These are phyloP conservation scores for Pseudocercospora fuligena DNA, from an alignment of 2,329 filamentous ascomycete genomes.

Conservation along the genomic window DNA sequence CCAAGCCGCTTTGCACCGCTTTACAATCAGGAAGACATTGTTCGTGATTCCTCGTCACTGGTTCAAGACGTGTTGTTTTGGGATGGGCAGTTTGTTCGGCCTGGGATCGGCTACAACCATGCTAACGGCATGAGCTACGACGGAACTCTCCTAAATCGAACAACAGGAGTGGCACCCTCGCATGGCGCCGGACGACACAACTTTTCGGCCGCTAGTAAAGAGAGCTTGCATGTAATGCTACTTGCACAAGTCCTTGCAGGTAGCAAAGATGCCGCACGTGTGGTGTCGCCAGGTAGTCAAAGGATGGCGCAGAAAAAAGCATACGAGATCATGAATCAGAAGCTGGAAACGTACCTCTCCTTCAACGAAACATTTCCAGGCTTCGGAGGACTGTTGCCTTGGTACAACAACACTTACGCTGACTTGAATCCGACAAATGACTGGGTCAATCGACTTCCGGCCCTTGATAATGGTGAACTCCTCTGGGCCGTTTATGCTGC, in stretches of 20 bases:
- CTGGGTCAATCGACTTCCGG: slow-evolving; percentile 49
- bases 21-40: slow-evolving; percentile 36
- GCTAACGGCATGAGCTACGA: slow-evolving; percentile 52
- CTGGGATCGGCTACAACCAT: slow-evolving; percentile 48
- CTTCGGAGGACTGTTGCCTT: slow-evolving; percentile 49
- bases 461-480: slow-evolving; percentile 51
- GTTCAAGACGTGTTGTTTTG: slow-evolving; percentile 48
- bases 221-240: slow-evolving; percentile 51
- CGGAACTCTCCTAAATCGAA: slow-evolving; percentile 47
- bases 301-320: neutral
- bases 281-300: slow-evolving; percentile 22
- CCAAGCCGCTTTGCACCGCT: slow-evolving; percentile 35
- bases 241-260: slow-evolving; percentile 50
- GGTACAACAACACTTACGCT: slow-evolving; percentile 43
- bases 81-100: slow-evolving; percentile 53
- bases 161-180: slow-evolving; percentile 42
- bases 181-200: slow-evolving; percentile 39
- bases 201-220: slow-evolving; percentile 49
- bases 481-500: slow-evolving; percentile 51
- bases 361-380: slow-evolving; percentile 51
- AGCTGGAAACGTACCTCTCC: slow-evolving; percentile 46
- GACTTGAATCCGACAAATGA: slow-evolving; percentile 39
- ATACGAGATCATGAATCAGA: slow-evolving; percentile 39
- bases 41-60: slow-evolving; percentile 41
- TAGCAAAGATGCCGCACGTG: slow-evolving; percentile 45